A percentile compares a stretch with the other conserved stretches of the same genome.
These are phyloP conservation scores for Penicillium dipodomyicola DNA, from an alignment of 495 filamentous ascomycete species.

Conservation along the genomic window DNA sequence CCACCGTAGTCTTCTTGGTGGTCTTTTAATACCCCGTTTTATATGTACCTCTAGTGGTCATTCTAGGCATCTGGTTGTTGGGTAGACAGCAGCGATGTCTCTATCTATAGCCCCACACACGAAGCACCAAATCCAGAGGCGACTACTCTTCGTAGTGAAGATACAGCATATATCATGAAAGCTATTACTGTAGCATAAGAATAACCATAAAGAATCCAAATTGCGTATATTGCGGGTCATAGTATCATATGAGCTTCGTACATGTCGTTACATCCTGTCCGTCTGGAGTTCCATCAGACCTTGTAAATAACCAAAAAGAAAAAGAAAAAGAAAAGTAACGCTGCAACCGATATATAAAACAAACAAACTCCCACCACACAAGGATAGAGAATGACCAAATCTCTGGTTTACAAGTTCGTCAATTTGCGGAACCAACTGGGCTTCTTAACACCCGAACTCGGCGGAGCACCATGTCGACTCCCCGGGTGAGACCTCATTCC, in stretches of 20 bases:
- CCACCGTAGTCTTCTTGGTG: no score
- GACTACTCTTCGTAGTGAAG: no score
- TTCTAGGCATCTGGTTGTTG: no score
- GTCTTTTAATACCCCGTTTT: no score
- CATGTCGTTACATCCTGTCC: not conserved
- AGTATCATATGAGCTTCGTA: constrained; percentile 2
- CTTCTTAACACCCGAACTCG: constrained; percentile 38
- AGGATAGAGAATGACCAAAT: not conserved
- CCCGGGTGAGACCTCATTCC: constrained; percentile 35
- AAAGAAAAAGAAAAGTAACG: not conserved
- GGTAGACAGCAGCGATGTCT: no score
- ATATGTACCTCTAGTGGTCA: no score
- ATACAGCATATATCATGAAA: no score
- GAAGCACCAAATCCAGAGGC: no score
- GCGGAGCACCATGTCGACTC: constrained; percentile 29
- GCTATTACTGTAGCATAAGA: no score
- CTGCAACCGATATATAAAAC: not conserved
- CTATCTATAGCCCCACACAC: no score
- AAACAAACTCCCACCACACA: not conserved
- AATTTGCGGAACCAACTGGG: constrained; percentile 51
- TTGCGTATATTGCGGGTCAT: not conserved
- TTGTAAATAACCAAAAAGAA: not conserved
- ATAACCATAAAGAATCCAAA: not conserved
- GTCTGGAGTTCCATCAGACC: not conserved
- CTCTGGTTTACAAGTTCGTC: constrained; percentile 30